These are phyloP conservation scores for Lyophyllum semitale DNA, from an alignment of 768 basidiomycete species.

Conservation along the genomic window DNA sequence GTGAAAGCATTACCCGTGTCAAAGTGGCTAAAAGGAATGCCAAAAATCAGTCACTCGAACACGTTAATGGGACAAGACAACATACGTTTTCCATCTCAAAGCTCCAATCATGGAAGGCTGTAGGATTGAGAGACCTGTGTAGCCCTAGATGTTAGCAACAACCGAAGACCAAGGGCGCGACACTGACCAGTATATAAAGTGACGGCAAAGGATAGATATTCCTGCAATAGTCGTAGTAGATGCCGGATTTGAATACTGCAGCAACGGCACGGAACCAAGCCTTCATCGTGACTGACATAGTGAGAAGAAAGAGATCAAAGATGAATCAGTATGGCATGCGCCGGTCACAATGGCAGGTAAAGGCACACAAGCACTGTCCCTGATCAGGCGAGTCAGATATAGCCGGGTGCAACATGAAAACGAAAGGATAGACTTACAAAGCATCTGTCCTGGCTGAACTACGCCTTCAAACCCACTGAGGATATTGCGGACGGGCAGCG, in stretches of 20 bases:
- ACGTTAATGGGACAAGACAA: constrained; percentile 18
- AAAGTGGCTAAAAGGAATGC: no score
- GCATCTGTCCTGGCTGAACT: constrained; percentile 81
- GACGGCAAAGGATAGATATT: constrained; percentile 43
- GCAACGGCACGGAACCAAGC: constrained; percentile 75
- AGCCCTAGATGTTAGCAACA: constrained; percentile 5
- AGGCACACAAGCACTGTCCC: constrained; percentile 64
- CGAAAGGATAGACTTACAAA: constrained; percentile 48
- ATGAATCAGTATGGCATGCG: constrained; percentile 24
- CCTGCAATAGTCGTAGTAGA: constrained; percentile 54
- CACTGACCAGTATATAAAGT: no score
- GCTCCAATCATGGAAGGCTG: constrained; percentile 67
- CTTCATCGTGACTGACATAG: constrained; percentile 67
- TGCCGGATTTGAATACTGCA: no score
- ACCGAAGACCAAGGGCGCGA: constrained; percentile 25
- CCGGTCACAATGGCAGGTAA: no score
- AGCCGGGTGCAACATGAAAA: not conserved
- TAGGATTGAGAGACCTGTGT: constrained; percentile 51
- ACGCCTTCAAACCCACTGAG: constrained; percentile 61
- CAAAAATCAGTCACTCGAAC: constrained; percentile 1
- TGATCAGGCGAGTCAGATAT: not conserved
- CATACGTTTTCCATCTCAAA: constrained; percentile 64
- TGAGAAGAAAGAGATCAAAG: constrained; percentile 57
- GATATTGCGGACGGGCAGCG: constrained; percentile 68
- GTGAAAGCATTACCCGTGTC: no score